phyloP scores from a whole-genome alignment of 2,329 filamentous ascomycete species.

The Colletotrichum sp. region DNA sequence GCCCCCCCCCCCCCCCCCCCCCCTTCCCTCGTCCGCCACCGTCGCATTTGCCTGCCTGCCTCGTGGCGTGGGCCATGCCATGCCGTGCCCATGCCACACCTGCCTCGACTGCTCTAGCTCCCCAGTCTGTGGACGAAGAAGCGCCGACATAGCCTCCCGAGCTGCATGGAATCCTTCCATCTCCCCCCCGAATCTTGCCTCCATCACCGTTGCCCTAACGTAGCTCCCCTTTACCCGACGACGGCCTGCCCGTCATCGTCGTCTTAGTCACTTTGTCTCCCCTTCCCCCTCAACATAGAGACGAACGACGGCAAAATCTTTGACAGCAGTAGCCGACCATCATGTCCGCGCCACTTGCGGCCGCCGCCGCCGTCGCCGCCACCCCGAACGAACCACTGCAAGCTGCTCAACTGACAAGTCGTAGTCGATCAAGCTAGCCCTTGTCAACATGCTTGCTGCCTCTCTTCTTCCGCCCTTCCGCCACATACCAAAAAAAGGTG shows the following conservation, averaged over 20 bases:
- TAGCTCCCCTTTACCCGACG: background rate
- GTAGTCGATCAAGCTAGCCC: background rate
- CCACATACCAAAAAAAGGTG: background rate
- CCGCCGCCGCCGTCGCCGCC: background rate
- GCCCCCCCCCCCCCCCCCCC: no score
- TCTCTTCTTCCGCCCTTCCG: background rate
- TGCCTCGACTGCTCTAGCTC: slow-evolving; percentile 12
- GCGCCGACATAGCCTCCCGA: slow-evolving; percentile 19
- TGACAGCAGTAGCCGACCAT: background rate
- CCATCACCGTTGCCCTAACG: background rate
- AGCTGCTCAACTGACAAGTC: background rate
- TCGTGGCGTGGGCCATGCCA: slow-evolving; percentile 2
- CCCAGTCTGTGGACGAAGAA: slow-evolving; percentile 7
- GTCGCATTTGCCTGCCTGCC: slow-evolving; percentile 4
- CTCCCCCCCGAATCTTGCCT: slow-evolving; percentile 12
- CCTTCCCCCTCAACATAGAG: background rate
- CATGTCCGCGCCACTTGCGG: background rate
- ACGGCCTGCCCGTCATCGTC: background rate
- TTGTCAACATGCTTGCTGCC: background rate
- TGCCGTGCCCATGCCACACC: background rate
- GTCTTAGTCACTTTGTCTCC: background rate
- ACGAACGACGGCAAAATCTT: background rate
- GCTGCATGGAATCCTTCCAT: slow-evolving; percentile 20
- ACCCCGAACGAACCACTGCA: slow-evolving; percentile 9
- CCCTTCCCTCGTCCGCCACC: background rate